phyloP scores from a whole-genome alignment of 257 asterid species.

The Penstemon newberryi region DNA sequence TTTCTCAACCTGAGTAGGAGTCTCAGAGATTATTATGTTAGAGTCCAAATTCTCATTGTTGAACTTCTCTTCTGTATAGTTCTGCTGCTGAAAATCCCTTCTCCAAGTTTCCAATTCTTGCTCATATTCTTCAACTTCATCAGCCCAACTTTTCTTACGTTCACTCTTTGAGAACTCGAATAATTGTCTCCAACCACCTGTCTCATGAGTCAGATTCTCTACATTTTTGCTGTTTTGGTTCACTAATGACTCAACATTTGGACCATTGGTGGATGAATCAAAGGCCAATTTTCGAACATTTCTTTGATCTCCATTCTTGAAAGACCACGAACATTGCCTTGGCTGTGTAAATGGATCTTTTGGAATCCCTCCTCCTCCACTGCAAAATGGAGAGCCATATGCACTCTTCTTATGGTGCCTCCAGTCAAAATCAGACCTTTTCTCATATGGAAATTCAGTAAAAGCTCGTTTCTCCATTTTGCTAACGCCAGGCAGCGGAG shows the following conservation, averaged over 20 bases:
- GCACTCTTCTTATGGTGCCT: not conserved
- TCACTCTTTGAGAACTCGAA: constrained; percentile 7
- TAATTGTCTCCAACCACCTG: constrained; percentile 6
- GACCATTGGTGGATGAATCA: constrained; percentile 14
- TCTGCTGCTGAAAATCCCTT: constrained; percentile 8
- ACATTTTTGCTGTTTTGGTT: constrained; percentile 17
- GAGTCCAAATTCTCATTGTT: constrained; percentile 51
- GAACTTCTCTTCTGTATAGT: constrained; percentile 21
- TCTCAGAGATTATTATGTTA: constrained; percentile 42
- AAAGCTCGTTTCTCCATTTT: not conserved
- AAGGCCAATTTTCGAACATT: constrained; percentile 16
- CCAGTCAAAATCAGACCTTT: constrained; percentile 1
- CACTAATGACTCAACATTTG: constrained; percentile 8
- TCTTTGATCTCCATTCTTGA: constrained; percentile 17
- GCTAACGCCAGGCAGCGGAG: constrained; percentile 13
- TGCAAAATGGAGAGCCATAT: constrained; percentile 23
- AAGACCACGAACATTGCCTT: constrained; percentile 21
- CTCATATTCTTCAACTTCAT: constrained; percentile 78
- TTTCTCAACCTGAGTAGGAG: constrained; percentile 39
- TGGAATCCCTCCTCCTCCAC: constrained; percentile 25
- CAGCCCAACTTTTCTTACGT: constrained; percentile 70
- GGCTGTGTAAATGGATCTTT: constrained; percentile 39
- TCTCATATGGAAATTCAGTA: constrained; percentile 9
- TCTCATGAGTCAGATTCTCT: not conserved
- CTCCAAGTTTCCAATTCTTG: constrained; percentile 27